Base-by-base conservation (phyloP, 2,329 filamentous ascomycete species). In the Colletotrichum tamarilloi region DNA sequence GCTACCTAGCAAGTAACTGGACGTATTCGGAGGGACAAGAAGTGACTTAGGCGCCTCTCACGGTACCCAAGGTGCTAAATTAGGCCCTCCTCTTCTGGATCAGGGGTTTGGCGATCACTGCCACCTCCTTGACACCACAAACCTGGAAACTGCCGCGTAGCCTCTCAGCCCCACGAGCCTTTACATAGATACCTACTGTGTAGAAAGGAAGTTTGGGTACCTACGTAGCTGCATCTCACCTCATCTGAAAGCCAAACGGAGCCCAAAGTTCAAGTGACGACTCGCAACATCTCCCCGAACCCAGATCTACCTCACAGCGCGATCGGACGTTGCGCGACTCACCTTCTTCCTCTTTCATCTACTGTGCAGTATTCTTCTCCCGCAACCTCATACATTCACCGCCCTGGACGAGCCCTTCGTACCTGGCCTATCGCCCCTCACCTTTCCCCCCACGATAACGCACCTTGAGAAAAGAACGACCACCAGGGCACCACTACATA, bases 21-120 rank as follows among this genome's bases (percentile, higher is more conserved):
- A 35, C 11, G 32, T 35, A 35, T 35, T 35, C 11, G 32, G 32
- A 35, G 32, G 1, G 11, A 11, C 4, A 11, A 11, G 11, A 35
- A 35, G 32, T 35, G 32, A 5, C 32, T 35, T 35, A 0, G 32
- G 32, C 32, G 32, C 32, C 32, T 35, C 19, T 42, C 5, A 16
- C 38, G 16, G 38, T 42, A 19, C 38, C 38, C 19, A 35, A 35
- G 4, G 9, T 12, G 11, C 38, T 42, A 35, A 35, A 9, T 35
- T 12, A 35, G 32, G 32, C 0, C 32, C 32, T 35, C 12, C 32
- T 35, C 1, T 35, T 35, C 32, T 35, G 32, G 32, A 56, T 56
- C 49, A 64, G 62, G 62, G 62, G 49, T 76, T 77, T 76, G 75
- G 74, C 74, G 70, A 62, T 75, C 71, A 76, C 77, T 76, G 75